These are phyloP conservation scores for Venturia oleaginea DNA, from an alignment of 2,329 filamentous ascomycete genomes.

Conservation along the genomic window DNA sequence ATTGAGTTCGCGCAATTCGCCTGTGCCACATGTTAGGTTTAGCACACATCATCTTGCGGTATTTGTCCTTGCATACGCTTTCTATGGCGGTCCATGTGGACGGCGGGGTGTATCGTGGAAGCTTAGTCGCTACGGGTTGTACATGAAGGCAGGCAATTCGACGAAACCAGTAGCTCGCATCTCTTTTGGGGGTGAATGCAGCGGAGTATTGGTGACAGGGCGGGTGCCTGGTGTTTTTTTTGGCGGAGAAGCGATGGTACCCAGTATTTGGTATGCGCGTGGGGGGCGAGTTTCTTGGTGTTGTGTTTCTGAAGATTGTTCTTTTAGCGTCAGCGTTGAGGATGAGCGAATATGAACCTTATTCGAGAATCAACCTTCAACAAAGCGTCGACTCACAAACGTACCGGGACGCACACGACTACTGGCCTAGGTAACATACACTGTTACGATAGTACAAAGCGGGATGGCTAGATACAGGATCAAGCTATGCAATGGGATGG, in stretches of 20 bases:
- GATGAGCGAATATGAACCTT: too few relatives aligned
- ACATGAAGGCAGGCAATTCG: slow-evolving; percentile 10
- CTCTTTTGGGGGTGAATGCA: neutral
- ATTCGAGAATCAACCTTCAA: too few relatives aligned
- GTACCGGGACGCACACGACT: neutral
- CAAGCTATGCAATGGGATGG: neutral
- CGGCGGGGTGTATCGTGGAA: neutral
- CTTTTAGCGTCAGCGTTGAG: neutral
- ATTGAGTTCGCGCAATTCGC: slow-evolving; percentile 85
- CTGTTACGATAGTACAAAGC: too few relatives aligned
- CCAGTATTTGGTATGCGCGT: neutral
- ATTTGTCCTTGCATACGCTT: slow-evolving; percentile 31
- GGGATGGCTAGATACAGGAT: neutral
- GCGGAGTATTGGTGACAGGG: neutral
- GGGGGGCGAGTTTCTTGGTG: neutral
- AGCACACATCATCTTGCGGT: neutral
- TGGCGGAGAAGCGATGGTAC: neutral
- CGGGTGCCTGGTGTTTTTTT: neutral
- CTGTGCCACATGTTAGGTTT: slow-evolving; percentile 35
- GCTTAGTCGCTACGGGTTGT: slow-evolving; percentile 13
- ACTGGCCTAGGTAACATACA: neutral
- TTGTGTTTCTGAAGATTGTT: neutral
- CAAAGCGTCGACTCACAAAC: neutral
- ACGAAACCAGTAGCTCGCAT: slow-evolving; percentile 8
- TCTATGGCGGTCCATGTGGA: slow-evolving; percentile 40